phyloP scores from a whole-genome alignment of 352 stramenopile genomes.

The Peronospora belbahrii region DNA sequence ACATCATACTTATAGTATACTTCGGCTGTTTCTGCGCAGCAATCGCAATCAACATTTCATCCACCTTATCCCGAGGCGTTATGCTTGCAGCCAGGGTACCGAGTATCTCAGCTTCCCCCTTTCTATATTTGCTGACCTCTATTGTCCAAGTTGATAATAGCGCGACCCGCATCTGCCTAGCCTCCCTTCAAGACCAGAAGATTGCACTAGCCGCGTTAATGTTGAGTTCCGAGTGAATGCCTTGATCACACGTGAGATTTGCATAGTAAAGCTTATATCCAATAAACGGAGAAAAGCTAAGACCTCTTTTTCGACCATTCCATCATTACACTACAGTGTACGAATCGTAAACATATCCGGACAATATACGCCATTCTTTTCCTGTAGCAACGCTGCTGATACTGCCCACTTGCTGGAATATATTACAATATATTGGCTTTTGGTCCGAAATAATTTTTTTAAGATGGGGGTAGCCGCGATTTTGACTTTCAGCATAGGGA shows the following conservation, averaged over 20 bases:
- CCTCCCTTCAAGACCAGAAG: too few species aligned
- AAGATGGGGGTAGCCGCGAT: too few species aligned
- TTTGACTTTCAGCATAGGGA: too few species aligned
- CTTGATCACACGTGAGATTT: not conserved
- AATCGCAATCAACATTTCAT: not conserved
- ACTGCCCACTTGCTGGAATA: constrained; percentile 2
- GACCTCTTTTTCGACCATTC: not conserved
- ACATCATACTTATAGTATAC: too few species aligned
- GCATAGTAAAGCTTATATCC: not conserved
- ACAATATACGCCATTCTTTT: not conserved
- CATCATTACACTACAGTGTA: not conserved
- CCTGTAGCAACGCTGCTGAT: not conserved
- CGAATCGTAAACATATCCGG: not conserved
- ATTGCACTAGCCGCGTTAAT: not conserved
- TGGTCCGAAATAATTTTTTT: too few species aligned
- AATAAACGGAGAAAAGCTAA: not conserved
- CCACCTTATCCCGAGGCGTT: not conserved
- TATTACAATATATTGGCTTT: too few species aligned
- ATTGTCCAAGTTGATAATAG: too few species aligned
- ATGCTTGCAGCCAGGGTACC: not conserved
- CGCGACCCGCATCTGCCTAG: too few species aligned
- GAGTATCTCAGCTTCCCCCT: too few species aligned
- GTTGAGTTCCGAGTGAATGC: not conserved
- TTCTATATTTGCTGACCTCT: too few species aligned
- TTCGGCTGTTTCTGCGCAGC: too few species aligned